Conservation (phyloP, 805 yeast genomes). For the Saturnispora hagleri region DNA sequence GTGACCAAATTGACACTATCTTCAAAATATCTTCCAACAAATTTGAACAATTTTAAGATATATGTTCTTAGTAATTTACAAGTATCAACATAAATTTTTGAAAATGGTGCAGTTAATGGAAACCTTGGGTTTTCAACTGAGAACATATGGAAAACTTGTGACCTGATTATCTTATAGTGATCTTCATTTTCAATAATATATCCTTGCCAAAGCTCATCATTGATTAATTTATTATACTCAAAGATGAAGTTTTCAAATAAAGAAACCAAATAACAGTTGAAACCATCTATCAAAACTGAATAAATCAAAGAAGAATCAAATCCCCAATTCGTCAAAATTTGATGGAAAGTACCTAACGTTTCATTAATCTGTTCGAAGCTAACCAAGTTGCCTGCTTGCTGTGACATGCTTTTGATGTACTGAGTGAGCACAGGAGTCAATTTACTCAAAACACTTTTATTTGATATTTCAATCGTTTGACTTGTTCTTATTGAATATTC, state of each 20-base stretch:
- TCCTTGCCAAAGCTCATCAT: slow-evolving; percentile 85
- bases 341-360: slow-evolving; percentile 59
- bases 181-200: slow-evolving; percentile 52
- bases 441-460: slow-evolving; percentile 59
- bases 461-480: slow-evolving; percentile 58
- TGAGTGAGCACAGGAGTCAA: slow-evolving; percentile 49
- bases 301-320: slow-evolving; percentile 53
- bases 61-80: slow-evolving; percentile 67
- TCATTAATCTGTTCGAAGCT: slow-evolving; percentile 39
- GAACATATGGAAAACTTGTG: slow-evolving; percentile 28
- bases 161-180: slow-evolving; percentile 52
- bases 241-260: slow-evolving; percentile 45
- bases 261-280: slow-evolving; percentile 51
- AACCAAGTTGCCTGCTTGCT: slow-evolving; percentile 36
- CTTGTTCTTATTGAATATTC: slow-evolving; percentile 54
- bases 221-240: slow-evolving; percentile 54
- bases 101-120: slow-evolving; percentile 73
- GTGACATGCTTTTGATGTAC: slow-evolving; percentile 35
- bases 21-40: slow-evolving; percentile 54
- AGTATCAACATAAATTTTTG: slow-evolving; percentile 78
- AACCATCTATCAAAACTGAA: slow-evolving; percentile 47
- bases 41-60: slow-evolving; percentile 52
- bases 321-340: slow-evolving; percentile 66
- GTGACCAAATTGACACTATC: slow-evolving; percentile 53
- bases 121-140: slow-evolving; percentile 27